phyloP scores from a whole-genome alignment of 2,329 filamentous ascomycete genomes.

The Fusarium sp. region DNA sequence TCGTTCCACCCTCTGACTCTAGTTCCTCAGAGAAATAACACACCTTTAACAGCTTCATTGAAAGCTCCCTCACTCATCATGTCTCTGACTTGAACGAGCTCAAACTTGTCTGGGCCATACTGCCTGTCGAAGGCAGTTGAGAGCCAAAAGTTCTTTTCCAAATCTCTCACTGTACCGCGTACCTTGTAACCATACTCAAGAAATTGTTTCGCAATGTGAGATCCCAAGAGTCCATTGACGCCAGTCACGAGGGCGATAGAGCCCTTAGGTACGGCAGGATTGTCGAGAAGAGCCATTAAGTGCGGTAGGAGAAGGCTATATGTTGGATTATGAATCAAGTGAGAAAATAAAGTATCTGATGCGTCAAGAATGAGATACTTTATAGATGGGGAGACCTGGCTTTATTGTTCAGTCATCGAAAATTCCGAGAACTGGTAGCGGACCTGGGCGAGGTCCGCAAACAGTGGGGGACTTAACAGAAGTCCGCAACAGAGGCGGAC shows the following conservation, averaged over 20 bases:
- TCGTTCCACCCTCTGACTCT: too few relatives aligned
- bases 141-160: slow-evolving; percentile 54
- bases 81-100: slow-evolving; percentile 54
- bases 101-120: slow-evolving; percentile 55
- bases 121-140: slow-evolving; percentile 50
- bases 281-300: slow-evolving; percentile 33
- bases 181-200: slow-evolving; percentile 60
- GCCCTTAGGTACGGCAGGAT: slow-evolving; percentile 43
- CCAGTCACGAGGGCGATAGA: slow-evolving; percentile 60
- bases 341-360: too few relatives aligned
- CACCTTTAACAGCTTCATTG: slow-evolving; percentile 50
- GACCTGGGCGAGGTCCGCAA: too few relatives aligned
- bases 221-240: slow-evolving; percentile 59
- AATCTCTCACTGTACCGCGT: slow-evolving; percentile 60
- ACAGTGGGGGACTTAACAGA: too few relatives aligned
- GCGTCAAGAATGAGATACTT: too few relatives aligned
- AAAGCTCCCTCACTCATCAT: slow-evolving; percentile 50
- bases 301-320: too few relatives aligned
- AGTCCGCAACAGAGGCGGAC: too few relatives aligned
- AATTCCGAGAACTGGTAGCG: too few relatives aligned
- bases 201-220: slow-evolving; percentile 58
- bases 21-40: fast-evolving
- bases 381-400: too few relatives aligned
- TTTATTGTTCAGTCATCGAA: too few relatives aligned
- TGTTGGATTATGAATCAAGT: too few relatives aligned